phyloP scores from a whole-genome alignment of 148 eudicot species.

The Euryodendron excelsum region DNA sequence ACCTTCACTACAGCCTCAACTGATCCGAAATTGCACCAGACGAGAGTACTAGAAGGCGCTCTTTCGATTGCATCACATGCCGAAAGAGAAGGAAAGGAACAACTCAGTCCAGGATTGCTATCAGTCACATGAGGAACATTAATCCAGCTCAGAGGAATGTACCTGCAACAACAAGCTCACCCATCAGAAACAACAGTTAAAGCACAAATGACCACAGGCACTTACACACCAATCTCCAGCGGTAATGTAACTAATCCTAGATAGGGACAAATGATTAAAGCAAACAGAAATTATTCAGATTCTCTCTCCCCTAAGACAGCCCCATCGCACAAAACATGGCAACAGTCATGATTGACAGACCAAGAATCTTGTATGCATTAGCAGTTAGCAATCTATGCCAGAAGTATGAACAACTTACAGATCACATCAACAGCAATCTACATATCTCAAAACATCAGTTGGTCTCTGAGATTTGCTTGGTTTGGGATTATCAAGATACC shows the following conservation, averaged over 20 bases:
- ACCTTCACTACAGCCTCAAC: slow-evolving; percentile 88
- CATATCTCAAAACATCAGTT: slow-evolving; percentile 19
- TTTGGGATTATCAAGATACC: slow-evolving; percentile 71
- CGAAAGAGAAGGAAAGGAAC: slow-evolving; percentile 68
- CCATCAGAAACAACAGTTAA: slow-evolving; percentile 19
- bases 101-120: slow-evolving; percentile 28
- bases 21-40: slow-evolving; percentile 68
- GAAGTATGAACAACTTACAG: background rate
- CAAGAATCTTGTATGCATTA: too few relatives aligned
- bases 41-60: slow-evolving; percentile 51
- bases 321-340: too few relatives aligned
- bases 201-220: background rate
- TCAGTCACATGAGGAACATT: slow-evolving; percentile 31
- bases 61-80: slow-evolving; percentile 64
- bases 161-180: slow-evolving; percentile 46
- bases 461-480: slow-evolving; percentile 71
- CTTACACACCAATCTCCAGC: background rate
- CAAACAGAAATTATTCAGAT: background rate
- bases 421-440: background rate
- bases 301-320: background rate
- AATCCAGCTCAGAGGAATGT: slow-evolving; percentile 73
- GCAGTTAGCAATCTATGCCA: background rate
- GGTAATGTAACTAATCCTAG: background rate
- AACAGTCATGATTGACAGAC: background rate
- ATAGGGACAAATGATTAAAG: background rate